Evolutionary conservation across 2,329 filamentous ascomycete species (phyloP).

Genomic region (Chrysoporthe austroafricana): DNA sequence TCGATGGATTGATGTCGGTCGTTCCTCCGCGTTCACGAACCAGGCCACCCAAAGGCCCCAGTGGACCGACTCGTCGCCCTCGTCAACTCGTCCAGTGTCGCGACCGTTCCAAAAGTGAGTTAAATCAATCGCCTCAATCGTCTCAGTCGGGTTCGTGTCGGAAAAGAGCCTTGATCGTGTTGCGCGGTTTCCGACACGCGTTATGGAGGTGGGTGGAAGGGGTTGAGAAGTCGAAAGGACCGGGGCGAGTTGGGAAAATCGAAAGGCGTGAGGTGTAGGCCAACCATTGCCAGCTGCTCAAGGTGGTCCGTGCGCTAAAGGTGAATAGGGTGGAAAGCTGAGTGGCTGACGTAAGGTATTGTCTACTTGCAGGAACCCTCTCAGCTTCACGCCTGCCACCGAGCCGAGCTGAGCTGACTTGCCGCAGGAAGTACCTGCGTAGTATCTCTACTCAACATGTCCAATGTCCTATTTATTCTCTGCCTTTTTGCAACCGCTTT

Average conservation of each 20-base stretch:
- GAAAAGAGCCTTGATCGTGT: slow-evolving; percentile 37
- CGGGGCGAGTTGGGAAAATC: slow-evolving; percentile 32
- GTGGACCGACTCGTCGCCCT: slow-evolving; percentile 39
- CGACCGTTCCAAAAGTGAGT: slow-evolving; percentile 44
- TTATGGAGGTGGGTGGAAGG: slow-evolving; percentile 43
- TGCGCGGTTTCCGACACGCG: slow-evolving; percentile 58
- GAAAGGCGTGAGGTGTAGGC: slow-evolving; percentile 24
- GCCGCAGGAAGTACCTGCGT: background rate
- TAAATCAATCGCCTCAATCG: slow-evolving; percentile 42
- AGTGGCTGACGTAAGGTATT: background rate
- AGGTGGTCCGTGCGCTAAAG: slow-evolving; percentile 12
- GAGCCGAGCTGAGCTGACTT: background rate
- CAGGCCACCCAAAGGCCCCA: slow-evolving; percentile 44
- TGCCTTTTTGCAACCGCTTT: background rate
- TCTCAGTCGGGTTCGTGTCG: slow-evolving; percentile 41
- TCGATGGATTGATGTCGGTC: slow-evolving; percentile 26
- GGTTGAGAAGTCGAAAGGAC: slow-evolving; percentile 39
- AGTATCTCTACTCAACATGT: background rate
- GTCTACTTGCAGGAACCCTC: background rate
- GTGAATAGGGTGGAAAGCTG: background rate
- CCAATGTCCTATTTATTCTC: background rate
- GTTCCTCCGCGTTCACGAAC: slow-evolving; percentile 33
- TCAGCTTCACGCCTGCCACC: background rate
- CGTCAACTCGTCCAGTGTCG: slow-evolving; percentile 47
- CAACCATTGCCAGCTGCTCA: slow-evolving; percentile 13